Conservation (phyloP, 257 asterid genomes). For the Fraxinus americana region DNA sequence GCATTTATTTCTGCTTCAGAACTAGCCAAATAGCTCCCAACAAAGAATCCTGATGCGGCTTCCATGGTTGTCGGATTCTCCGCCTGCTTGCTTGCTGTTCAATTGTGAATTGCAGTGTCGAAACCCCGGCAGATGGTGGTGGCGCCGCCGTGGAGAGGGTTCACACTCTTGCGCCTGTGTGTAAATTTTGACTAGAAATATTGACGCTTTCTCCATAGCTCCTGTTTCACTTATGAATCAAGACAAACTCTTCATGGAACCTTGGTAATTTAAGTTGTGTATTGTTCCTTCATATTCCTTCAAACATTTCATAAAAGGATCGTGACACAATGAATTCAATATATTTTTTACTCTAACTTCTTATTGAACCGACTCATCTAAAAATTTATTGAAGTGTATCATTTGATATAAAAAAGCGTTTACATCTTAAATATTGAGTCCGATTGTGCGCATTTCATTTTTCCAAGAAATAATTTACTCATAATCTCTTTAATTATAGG, state of each 20-base stretch:
- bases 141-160: conserved; percentile 38
- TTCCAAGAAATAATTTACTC: no score
- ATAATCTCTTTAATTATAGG: conserved; percentile 22
- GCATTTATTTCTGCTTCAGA: conserved; percentile 48
- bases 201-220: conserved; percentile 53
- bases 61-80: conserved; percentile 60
- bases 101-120: conserved; percentile 40
- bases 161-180: conserved; percentile 47
- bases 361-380: no score
- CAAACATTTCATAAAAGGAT: no score
- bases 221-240: conserved; percentile 46
- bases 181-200: conserved; percentile 28
- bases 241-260: conserved; percentile 55
- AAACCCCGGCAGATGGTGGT: conserved; percentile 26
- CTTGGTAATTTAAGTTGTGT: conserved; percentile 39
- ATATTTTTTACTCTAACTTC: no score
- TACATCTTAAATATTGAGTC: no score
- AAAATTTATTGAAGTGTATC: no score
- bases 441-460: no score
- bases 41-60: conserved; percentile 41
- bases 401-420: no score
- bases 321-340: no score
- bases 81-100: conserved; percentile 47
- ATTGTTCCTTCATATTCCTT: no score
- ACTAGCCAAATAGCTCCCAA: conserved; percentile 45